Conservation (phyloP, 768 basidiomycete genomes). For the Pleurotus djamor region DNA sequence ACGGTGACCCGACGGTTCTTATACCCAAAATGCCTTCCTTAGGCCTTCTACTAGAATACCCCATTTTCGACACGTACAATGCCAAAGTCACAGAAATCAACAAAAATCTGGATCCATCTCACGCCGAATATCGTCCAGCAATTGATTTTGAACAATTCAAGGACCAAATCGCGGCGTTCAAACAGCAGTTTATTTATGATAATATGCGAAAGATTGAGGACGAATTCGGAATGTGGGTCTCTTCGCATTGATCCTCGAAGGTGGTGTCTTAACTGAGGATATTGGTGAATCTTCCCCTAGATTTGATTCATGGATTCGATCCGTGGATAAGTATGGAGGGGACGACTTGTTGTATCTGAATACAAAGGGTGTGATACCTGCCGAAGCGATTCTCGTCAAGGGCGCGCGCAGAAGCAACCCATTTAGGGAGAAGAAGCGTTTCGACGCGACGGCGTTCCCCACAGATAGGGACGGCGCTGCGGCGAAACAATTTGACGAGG, state of each 20-base stretch:
- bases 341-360: conserved; percentile 80
- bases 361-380: conserved; percentile 72
- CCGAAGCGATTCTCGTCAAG: conserved; percentile 62
- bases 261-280: neutral
- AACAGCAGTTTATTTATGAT: conserved; percentile 81
- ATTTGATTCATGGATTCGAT: conserved; percentile 84
- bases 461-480: conserved; percentile 23
- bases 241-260: neutral
- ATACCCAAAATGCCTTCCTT: conserved; percentile 96
- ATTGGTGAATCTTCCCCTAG: conserved; percentile 30
- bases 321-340: conserved; percentile 73
- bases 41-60: conserved; percentile 88
- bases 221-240: conserved; percentile 67
- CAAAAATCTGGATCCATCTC: conserved; percentile 47
- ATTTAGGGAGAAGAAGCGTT: conserved; percentile 68
- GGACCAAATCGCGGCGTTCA: conserved; percentile 78
- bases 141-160: conserved; percentile 72
- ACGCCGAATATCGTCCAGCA: conserved; percentile 63
- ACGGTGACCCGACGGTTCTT: conserved; percentile 72
- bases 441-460: conserved; percentile 61
- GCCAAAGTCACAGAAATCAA: conserved; percentile 46
- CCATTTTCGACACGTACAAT: conserved; percentile 81
- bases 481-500: conserved; percentile 28
- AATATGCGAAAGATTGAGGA: conserved; percentile 87
- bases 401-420: conserved; percentile 55